Evolutionary conservation across 1,139 yeast species (phyloP).

Genomic region (Blastobotrys aristatus): DNA sequence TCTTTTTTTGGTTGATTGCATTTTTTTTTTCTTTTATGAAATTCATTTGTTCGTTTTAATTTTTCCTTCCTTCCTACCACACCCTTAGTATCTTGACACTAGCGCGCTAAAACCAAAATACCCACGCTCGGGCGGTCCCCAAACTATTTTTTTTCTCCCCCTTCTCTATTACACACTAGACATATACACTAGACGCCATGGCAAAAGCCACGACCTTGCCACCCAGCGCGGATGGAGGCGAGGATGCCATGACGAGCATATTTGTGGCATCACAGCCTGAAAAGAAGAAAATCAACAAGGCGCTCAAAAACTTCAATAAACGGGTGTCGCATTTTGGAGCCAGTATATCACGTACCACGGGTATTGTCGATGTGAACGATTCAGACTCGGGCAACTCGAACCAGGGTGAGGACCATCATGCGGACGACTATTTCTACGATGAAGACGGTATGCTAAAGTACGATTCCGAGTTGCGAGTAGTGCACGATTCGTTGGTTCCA

Average conservation of each 20-base stretch:
- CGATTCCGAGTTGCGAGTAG: conserved; percentile 25
- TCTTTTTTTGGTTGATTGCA: too few relatives aligned
- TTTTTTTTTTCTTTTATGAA: too few relatives aligned
- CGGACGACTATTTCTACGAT: conserved; percentile 20
- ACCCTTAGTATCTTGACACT: too few relatives aligned
- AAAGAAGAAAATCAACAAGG: conserved; percentile 22
- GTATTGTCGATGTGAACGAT: conserved; percentile 20
- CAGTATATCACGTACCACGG: conserved; percentile 22
- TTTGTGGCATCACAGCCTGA: conserved; percentile 22
- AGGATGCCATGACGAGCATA: conserved; percentile 16
- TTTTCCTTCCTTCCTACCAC: too few relatives aligned
- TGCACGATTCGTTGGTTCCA: conserved; percentile 25
- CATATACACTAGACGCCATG: conserved; percentile 1
- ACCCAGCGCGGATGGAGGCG: background rate
- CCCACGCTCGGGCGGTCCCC: too few relatives aligned
- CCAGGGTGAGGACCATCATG: conserved; percentile 14
- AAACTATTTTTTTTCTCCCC: background rate
- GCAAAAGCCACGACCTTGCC: background rate
- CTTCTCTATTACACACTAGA: background rate
- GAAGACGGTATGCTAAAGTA: conserved; percentile 22
- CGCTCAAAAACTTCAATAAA: conserved; percentile 24
- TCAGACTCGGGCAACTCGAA: conserved; percentile 15
- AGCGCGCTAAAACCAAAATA: too few relatives aligned
- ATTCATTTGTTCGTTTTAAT: too few relatives aligned
- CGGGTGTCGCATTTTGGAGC: conserved; percentile 23